A percentile compares a stretch with the other conserved stretches of the same genome.
Conservation (phyloP, 768 basidiomycete genomes). For the Coprinopsis marcescibilis region DNA sequence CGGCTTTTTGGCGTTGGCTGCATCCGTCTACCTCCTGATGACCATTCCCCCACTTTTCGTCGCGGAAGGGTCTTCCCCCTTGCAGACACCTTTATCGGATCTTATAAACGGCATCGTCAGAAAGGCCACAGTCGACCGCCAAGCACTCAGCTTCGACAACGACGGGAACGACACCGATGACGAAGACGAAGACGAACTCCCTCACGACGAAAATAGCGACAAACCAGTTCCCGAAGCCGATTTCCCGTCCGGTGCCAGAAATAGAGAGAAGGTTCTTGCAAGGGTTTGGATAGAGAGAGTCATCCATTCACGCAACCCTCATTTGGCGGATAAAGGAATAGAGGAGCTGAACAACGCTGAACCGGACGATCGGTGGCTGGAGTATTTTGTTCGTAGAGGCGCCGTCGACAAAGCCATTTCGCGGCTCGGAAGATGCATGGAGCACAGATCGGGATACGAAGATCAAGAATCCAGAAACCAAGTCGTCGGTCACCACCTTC, state of each 20-base stretch:
- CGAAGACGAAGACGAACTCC: too few species aligned
- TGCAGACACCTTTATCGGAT: background rate
- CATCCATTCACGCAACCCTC: background rate
- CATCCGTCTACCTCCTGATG: background rate
- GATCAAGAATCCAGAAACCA: background rate
- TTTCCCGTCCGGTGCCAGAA: background rate
- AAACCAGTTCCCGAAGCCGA: background rate
- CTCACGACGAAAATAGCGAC: background rate
- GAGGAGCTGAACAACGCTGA: background rate
- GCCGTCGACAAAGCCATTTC: background rate
- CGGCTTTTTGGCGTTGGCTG: background rate
- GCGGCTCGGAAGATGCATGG: background rate
- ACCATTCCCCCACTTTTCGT: background rate
- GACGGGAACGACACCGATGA: too few species aligned
- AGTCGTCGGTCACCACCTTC: background rate
- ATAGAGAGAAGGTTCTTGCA: background rate
- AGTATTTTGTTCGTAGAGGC: background rate
- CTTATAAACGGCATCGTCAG: background rate
- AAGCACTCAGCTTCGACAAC: too few species aligned
- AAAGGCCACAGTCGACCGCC: too few species aligned
- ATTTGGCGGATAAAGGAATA: background rate
- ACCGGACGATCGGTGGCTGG: background rate
- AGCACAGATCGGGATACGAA: background rate
- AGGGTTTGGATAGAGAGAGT: background rate
- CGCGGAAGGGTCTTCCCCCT: background rate